Conservation (phyloP, 1,284 basidiomycete species). For the Trametes hirsuta region DNA sequence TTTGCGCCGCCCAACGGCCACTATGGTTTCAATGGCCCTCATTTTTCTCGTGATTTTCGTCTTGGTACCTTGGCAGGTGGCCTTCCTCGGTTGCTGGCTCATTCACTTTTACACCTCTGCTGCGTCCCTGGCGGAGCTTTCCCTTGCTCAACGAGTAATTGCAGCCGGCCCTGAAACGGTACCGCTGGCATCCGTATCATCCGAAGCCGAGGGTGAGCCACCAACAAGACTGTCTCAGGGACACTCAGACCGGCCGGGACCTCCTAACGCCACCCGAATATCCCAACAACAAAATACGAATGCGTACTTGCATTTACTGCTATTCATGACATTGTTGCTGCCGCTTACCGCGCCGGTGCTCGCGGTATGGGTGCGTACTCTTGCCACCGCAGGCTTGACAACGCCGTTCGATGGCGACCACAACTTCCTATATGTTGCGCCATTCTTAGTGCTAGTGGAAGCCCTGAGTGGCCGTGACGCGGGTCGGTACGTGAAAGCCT, state of each 20-base stretch:
- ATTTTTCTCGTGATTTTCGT: constrained; percentile 72
- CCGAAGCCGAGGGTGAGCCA: not conserved
- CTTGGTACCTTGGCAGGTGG: constrained; percentile 89
- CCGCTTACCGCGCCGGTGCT: constrained; percentile 83
- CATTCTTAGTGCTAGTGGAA: constrained; percentile 70
- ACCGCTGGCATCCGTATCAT: constrained; percentile 21
- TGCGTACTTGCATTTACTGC: constrained; percentile 63
- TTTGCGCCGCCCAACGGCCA: constrained; percentile 43
- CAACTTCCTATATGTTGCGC: constrained; percentile 66
- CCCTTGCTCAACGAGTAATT: constrained; percentile 3
- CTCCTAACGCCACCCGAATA: not conserved
- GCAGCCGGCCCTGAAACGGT: constrained; percentile 5
- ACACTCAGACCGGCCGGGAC: not conserved
- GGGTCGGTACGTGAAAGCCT: constrained; percentile 15
- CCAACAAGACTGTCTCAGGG: not conserved
- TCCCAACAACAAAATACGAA: constrained; percentile 35
- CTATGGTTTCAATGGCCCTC: constrained; percentile 59
- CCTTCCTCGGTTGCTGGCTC: constrained; percentile 80
- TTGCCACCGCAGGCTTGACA: constrained; percentile 72
- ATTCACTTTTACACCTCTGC: constrained; percentile 74
- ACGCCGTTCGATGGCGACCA: constrained; percentile 82
- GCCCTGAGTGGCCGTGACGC: constrained; percentile 34
- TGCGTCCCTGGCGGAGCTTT: constrained; percentile 26
- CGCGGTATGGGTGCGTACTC: constrained; percentile 88
- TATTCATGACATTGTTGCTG: constrained; percentile 84